Percentiles rank a stretch among this genome's conserved stretches.
These are phyloP conservation scores for Pterocarpus santalinus DNA, from an alignment of 306 rosid genomes.

Conservation along the genomic window DNA sequence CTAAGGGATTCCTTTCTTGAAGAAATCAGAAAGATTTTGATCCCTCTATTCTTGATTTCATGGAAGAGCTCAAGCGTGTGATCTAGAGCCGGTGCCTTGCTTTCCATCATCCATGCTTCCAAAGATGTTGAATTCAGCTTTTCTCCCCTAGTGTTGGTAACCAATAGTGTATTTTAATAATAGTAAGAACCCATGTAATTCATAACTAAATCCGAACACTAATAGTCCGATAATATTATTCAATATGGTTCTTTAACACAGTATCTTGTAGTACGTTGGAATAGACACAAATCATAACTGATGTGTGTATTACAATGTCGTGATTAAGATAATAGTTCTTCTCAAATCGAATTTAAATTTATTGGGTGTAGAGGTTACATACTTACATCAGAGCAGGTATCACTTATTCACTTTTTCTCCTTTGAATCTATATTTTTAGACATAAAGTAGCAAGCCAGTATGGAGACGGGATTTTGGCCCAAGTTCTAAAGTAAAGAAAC, in stretches of 20 bases:
- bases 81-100: conserved; percentile 59
- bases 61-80: conserved; percentile 65
- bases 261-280: too few relatives aligned
- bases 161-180: background rate
- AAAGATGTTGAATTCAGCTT: conserved; percentile 58
- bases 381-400: conserved; percentile 25
- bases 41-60: conserved; percentile 62
- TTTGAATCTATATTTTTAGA: background rate
- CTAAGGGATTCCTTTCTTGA: conserved; percentile 67
- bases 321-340: background rate
- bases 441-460: background rate
- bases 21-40: conserved; percentile 62
- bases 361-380: background rate
- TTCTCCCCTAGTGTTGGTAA: conserved; percentile 51
- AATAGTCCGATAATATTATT: too few relatives aligned
- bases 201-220: conserved; percentile 6
- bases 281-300: too few relatives aligned
- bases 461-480: conserved; percentile 16
- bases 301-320: background rate
- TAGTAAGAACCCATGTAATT: too few relatives aligned
- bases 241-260: too few relatives aligned
- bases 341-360: background rate
- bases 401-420: conserved; percentile 23
- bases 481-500: background rate
- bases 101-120: conserved; percentile 67